Percentiles rank a stretch among this genome's conserved stretches.
These are phyloP conservation scores for Phytophthora chlamydospora DNA, from an alignment of 352 stramenopile genomes.

Conservation along the genomic window DNA sequence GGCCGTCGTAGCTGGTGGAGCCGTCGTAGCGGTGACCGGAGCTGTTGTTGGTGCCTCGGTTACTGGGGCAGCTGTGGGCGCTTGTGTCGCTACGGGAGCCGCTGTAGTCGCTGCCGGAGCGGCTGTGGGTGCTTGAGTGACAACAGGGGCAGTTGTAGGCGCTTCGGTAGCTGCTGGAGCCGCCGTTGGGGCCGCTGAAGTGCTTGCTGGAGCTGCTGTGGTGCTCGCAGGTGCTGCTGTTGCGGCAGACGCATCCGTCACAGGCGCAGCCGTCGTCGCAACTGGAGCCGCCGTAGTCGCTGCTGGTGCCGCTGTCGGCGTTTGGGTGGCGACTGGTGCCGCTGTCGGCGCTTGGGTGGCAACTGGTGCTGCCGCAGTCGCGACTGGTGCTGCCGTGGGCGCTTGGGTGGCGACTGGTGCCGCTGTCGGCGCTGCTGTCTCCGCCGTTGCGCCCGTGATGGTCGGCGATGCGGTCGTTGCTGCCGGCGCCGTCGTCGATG, in stretches of 20 bases:
- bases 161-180: background rate
- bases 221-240: conserved; percentile 3
- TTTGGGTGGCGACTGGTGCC: background rate
- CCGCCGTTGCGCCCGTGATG: background rate
- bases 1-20: background rate
- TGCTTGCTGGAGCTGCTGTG: conserved; percentile 7
- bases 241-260: background rate
- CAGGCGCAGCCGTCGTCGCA: background rate
- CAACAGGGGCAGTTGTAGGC: background rate
- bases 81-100: background rate
- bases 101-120: background rate
- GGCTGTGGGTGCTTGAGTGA: conserved; percentile 1
- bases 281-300: conserved; percentile 7
- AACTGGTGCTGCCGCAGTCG: background rate
- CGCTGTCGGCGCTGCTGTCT: background rate
- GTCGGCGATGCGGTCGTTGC: conserved; percentile 2
- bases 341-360: conserved; percentile 1
- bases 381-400: conserved; percentile 1
- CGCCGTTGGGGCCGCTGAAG: background rate
- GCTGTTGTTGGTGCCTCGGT: conserved; percentile 11
- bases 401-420: background rate
- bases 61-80: background rate
- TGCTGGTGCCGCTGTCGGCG: too few species aligned
- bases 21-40: conserved; percentile 7
- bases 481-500: conserved; percentile 4